Percentiles rank a stretch among this genome's conserved stretches.
phyloP scores from a whole-genome alignment of 2,329 filamentous ascomycete species.

The Colletotrichum salicis region DNA sequence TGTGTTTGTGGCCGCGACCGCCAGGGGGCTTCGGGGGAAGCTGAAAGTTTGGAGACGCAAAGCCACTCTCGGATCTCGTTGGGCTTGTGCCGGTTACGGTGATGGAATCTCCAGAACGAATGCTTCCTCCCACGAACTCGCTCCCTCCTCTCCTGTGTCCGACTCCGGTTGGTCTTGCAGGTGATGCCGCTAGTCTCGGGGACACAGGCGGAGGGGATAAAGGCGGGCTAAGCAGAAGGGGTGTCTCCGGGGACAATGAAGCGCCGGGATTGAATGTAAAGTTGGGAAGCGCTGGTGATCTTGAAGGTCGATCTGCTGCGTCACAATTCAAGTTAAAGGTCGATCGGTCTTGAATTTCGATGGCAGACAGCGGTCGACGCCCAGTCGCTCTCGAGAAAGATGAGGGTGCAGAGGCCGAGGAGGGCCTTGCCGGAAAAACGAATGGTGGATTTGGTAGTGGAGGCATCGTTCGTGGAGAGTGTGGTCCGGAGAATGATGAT shows the following conservation, averaged over 20 bases:
- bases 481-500: constrained; percentile 40
- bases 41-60: constrained; percentile 65
- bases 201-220: constrained; percentile 60
- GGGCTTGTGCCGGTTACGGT: constrained; percentile 75
- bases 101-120: constrained; percentile 66
- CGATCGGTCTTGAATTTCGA: constrained; percentile 54
- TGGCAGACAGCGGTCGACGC: constrained; percentile 64
- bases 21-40: constrained; percentile 58
- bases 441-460: constrained; percentile 73
- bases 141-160: constrained; percentile 84
- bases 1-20: constrained; percentile 79
- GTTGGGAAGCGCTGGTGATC: constrained; percentile 59
- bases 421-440: constrained; percentile 66
- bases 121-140: constrained; percentile 84
- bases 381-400: constrained; percentile 60
- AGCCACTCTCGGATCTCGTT: constrained; percentile 70
- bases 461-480: constrained; percentile 48
- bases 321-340: constrained; percentile 45
- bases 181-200: constrained; percentile 61
- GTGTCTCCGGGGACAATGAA: constrained; percentile 46
- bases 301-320: constrained; percentile 39
- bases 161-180: constrained; percentile 70
- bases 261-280: constrained; percentile 68
- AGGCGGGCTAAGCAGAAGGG: constrained; percentile 63
- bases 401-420: constrained; percentile 59